Evolutionary conservation across 495 filamentous ascomycete genomes (phyloP).

Genomic region (Glonium stellatum): DNA sequence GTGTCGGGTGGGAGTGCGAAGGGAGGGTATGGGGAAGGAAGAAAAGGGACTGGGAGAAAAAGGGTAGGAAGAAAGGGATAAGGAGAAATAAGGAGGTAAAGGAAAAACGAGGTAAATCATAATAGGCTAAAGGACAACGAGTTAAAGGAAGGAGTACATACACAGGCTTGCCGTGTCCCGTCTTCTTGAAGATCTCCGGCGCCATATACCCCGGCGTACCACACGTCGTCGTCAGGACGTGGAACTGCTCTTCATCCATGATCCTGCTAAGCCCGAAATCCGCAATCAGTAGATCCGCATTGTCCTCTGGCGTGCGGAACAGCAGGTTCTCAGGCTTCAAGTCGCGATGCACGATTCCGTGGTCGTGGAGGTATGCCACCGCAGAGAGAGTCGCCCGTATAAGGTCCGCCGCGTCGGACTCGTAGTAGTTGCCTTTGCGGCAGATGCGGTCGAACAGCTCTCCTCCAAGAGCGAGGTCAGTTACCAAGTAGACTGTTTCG

Average conservation of each 20-base stretch:
- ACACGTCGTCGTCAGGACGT: slow-evolving; percentile 94
- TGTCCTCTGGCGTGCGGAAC: slow-evolving; percentile 74
- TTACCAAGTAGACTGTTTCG: slow-evolving; percentile 78
- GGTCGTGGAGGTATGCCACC: slow-evolving; percentile 97
- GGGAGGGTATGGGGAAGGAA: neutral
- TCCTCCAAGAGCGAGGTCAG: slow-evolving; percentile 90
- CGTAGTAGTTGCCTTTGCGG: slow-evolving; percentile 95
- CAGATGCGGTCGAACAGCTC: slow-evolving; percentile 98
- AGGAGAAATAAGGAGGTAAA: no score
- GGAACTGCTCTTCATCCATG: slow-evolving; percentile 99
- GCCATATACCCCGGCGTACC: slow-evolving; percentile 97
- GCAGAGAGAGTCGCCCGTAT: slow-evolving; percentile 91
- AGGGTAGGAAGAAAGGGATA: no score
- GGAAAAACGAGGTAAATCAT: no score
- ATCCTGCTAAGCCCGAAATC: slow-evolving; percentile 92
- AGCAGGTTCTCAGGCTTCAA: slow-evolving; percentile 71
- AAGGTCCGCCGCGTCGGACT: slow-evolving; percentile 90
- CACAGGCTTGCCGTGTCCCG: slow-evolving; percentile 73
- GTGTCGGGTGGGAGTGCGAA: neutral
- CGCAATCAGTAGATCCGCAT: slow-evolving; percentile 85
- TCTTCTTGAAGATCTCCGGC: slow-evolving; percentile 75
- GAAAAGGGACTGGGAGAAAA: neutral
- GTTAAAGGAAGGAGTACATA: slow-evolving; percentile 41
- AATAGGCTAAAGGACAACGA: no score
- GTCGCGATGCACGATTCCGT: slow-evolving; percentile 93